These are phyloP conservation scores for Coemansia sp. DNA, from an alignment of 192 early-diverging fungal species.

Conservation along the genomic window DNA sequence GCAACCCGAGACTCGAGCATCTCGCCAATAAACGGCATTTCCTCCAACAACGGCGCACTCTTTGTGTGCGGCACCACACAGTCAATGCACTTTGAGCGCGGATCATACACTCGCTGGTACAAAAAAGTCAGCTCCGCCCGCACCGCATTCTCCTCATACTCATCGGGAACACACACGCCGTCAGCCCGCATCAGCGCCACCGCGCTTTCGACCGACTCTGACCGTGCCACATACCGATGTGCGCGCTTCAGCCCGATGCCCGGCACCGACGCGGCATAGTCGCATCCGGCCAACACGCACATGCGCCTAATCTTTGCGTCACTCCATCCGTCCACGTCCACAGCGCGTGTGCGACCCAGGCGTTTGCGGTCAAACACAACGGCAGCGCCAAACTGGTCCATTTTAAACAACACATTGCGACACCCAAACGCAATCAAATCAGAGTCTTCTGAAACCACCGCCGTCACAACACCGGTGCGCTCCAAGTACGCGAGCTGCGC, in stretches of 20 bases:
- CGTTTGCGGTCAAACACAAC: constrained; percentile 61
- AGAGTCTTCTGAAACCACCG: constrained; percentile 92
- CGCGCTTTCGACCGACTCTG: constrained; percentile 66
- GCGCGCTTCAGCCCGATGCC: constrained; percentile 89
- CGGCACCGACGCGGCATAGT: constrained; percentile 81
- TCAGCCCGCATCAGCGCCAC: constrained; percentile 50
- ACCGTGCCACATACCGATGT: constrained; percentile 36
- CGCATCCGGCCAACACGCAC: constrained; percentile 98
- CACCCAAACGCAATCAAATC: constrained; percentile 94
- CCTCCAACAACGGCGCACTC: constrained; percentile 6
- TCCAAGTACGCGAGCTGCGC: constrained; percentile 89
- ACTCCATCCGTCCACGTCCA: constrained; percentile 60
- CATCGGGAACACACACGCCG: constrained; percentile 53
- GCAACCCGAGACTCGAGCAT: constrained; percentile 54
- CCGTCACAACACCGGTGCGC: constrained; percentile 61
- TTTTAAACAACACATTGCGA: constrained; percentile 75
- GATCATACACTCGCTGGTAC: constrained; percentile 88
- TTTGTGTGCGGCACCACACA: constrained; percentile 58
- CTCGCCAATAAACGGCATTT: constrained; percentile 61
- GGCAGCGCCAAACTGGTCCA: constrained; percentile 70
- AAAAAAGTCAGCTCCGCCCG: constrained; percentile 84
- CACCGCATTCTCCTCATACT: constrained; percentile 69
- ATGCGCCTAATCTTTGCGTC: constrained; percentile 70
- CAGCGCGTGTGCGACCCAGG: constrained; percentile 50
- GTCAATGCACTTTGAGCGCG: constrained; percentile 49